Percentiles rank a stretch among this genome's conserved stretches.
These are phyloP conservation scores for Aspergillus conjunctus DNA, from an alignment of 495 filamentous ascomycete species.

Conservation along the genomic window DNA sequence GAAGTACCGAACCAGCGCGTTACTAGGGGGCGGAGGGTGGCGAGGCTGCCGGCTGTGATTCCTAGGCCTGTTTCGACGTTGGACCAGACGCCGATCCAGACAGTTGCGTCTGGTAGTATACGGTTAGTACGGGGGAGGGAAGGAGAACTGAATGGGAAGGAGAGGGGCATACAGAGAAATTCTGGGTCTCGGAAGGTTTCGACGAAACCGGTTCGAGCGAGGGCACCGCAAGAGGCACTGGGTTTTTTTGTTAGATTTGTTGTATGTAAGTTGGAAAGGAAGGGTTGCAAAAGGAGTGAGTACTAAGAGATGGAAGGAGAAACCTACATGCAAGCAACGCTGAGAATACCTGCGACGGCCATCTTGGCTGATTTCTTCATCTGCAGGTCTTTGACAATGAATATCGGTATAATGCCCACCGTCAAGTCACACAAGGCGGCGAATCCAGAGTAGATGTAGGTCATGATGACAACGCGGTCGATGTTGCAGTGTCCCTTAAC, in stretches of 20 bases:
- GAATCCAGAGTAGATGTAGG: constrained; percentile 15
- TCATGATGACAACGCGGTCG: constrained; percentile 6
- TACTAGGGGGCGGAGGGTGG: constrained; percentile 11
- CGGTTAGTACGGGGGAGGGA: background rate
- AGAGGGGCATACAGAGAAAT: background rate
- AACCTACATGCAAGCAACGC: constrained; percentile 12
- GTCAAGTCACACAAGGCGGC: constrained; percentile 18
- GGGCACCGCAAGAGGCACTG: background rate
- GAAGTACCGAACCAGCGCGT: background rate
- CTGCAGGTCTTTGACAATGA: constrained; percentile 12
- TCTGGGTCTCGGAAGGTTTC: constrained; percentile 6
- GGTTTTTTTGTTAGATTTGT: no score
- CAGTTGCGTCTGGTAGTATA: background rate
- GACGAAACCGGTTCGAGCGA: constrained; percentile 4
- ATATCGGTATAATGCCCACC: constrained; percentile 13
- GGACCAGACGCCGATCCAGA: constrained; percentile 5
- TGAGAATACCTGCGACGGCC: constrained; percentile 10
- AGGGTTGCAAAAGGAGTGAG: background rate
- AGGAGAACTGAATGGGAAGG: background rate
- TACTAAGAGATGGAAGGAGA: no score
- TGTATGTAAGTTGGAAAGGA: no score
- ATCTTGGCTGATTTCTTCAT: constrained; percentile 13
- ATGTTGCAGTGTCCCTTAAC: constrained; percentile 9
- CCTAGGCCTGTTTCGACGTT: constrained; percentile 19
- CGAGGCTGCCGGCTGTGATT: constrained; percentile 15